Base-by-base conservation (phyloP, 306 rosid species). In the Calophaca sinica region DNA sequence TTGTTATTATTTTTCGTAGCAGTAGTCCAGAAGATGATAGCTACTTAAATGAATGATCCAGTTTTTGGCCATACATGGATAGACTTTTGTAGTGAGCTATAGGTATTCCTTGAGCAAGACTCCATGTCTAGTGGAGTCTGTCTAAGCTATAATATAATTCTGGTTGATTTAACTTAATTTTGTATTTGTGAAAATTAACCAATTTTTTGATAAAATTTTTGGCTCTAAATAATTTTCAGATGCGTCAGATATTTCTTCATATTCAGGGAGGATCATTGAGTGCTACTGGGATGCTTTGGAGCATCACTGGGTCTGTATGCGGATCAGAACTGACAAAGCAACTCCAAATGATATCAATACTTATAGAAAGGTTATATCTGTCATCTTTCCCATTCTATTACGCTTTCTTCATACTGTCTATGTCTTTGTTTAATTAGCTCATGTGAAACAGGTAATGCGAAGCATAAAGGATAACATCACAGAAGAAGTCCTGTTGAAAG, bases 401-500 rank as follows among this genome's bases (percentile, higher is more conserved):
- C 3, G 41, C 65, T 44, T 4, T 61, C 42, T 74, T 38, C 38
- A 13, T 28, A 60, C 13, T 57, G 50, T 74, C 36, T 36, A 3
- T n/a, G 13, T 44, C 50, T 15, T 73, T 82, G 29, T 68, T 68
- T 20, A 48, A 36, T 41, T 68, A 52, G 49, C 71, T 77, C 39
- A 13, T 50, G 62, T 57, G 52, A 36, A 70, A 70, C 84, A 91
- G 98, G 98, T 94, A 54, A 86, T 94, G 96, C 89, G 91, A 79
- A 94, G 98, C 87, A 94, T 94, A 86, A 83, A 57, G 85, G 98
- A 94, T 81, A 94, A 94, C 79, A 94, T 94, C 75, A 94, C 97
- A 11, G 84, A 87, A 85, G 97, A 88, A 0, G 80, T 89, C 14
- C 81, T 94, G 80, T 86, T 94, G 90, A 85, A 87, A 9, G 97